Conservation (phyloP, 1,284 basidiomycete species). For the Cronartium quercuum region DNA sequence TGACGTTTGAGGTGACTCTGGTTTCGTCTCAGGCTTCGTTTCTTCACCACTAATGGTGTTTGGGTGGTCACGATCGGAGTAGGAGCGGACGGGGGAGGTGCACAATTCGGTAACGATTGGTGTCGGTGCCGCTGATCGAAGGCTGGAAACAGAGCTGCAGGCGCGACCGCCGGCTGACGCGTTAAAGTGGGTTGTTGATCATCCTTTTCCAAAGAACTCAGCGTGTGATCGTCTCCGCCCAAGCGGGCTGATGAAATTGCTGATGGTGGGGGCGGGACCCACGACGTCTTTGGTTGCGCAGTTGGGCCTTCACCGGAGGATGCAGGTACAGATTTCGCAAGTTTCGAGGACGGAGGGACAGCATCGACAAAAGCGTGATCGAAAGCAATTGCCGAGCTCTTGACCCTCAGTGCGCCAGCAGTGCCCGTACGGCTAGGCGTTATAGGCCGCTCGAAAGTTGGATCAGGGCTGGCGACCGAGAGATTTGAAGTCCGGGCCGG, state of each 20-base stretch:
- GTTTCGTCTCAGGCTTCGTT: neutral
- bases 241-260: neutral
- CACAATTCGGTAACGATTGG: neutral
- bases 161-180: neutral
- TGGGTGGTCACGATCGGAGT: neutral
- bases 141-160: neutral
- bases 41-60: neutral
- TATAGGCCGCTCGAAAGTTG: neutral
- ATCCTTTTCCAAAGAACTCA: neutral
- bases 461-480: neutral
- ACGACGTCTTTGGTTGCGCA: neutral
- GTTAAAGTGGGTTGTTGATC: neutral
- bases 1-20: neutral
- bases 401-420: constrained; percentile 24
- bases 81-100: neutral
- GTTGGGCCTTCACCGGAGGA: neutral
- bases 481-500: neutral
- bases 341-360: constrained; percentile 1
- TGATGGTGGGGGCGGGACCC: constrained; percentile 19
- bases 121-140: neutral
- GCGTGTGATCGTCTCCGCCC: neutral
- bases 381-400: constrained; percentile 22
- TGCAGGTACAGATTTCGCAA: neutral
- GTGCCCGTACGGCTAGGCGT: constrained; percentile 15
- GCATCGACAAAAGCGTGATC: constrained; percentile 18